Percentiles rank a stretch among this genome's conserved stretches.
phyloP scores from a whole-genome alignment of 116 monocot species.

The Trichopus zeylanicus region DNA sequence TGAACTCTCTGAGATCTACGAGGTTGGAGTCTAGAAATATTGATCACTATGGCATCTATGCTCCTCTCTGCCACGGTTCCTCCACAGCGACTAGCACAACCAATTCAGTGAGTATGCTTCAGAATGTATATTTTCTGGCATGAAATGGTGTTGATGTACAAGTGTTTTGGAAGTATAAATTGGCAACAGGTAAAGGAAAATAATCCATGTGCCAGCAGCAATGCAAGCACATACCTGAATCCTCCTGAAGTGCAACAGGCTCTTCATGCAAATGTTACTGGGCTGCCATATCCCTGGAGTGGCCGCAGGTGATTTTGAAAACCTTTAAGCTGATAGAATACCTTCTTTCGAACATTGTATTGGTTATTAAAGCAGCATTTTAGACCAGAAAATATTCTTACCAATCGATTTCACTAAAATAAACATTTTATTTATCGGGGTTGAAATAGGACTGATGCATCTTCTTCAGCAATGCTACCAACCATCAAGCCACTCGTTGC shows the following conservation, averaged over 20 bases:
- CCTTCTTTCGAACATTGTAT: no score
- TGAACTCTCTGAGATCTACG: background rate
- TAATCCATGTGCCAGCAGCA: background rate
- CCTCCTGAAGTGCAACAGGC: slow-evolving; percentile 6
- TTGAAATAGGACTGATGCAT: slow-evolving; percentile 8
- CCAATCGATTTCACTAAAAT: background rate
- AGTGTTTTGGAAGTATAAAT: no score
- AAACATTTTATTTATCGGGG: background rate
- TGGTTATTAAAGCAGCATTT: no score
- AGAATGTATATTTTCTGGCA: no score
- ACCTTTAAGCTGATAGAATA: no score
- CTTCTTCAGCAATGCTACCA: slow-evolving; percentile 9
- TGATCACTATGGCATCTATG: slow-evolving; percentile 19
- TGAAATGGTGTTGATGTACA: no score
- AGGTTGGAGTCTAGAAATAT: background rate
- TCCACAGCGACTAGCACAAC: background rate
- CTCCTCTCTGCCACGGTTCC: slow-evolving; percentile 9
- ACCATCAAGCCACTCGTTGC: slow-evolving; percentile 32
- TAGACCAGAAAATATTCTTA: background rate
- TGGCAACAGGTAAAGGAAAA: background rate
- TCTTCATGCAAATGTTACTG: slow-evolving; percentile 7
- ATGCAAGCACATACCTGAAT: background rate
- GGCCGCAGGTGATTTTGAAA: background rate
- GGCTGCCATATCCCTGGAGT: slow-evolving; percentile 2
- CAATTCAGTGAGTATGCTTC: background rate